Percentiles rank a stretch among this genome's conserved stretches.
Conservation (phyloP, 2,329 filamentous ascomycete species). For the Phyllosticta citriasiana region DNA sequence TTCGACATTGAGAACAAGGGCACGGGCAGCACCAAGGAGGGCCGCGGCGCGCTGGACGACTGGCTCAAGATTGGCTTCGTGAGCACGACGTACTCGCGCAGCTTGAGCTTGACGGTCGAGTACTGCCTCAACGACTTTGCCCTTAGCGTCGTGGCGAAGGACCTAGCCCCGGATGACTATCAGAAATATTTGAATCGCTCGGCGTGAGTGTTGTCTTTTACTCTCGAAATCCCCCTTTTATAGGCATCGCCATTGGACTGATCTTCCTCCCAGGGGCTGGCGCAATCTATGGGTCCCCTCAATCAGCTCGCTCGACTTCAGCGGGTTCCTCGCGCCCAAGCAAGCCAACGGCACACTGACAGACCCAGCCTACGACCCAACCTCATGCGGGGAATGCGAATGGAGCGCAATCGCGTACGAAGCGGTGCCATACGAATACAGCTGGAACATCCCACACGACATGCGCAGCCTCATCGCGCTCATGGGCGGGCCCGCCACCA, state of each 20-base stretch:
- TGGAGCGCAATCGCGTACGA: conserved; percentile 34
- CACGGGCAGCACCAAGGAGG: conserved; percentile 19
- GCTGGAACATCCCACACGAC: conserved; percentile 35
- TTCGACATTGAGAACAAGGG: conserved; percentile 18
- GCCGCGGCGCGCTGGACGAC: conserved; percentile 22
- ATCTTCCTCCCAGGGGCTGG: conserved; percentile 18
- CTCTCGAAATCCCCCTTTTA: neutral
- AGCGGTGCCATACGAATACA: conserved; percentile 35
- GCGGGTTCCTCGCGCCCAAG: conserved; percentile 24
- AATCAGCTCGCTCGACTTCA: conserved; percentile 22
- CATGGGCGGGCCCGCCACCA: conserved; percentile 31
- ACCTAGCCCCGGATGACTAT: conserved; percentile 29
- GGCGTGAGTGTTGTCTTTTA: conserved; percentile 6
- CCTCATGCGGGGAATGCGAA: conserved; percentile 32
- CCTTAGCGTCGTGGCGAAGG: conserved; percentile 26
- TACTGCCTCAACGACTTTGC: conserved; percentile 32
- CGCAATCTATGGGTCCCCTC: conserved; percentile 32
- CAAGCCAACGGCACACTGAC: conserved; percentile 27
- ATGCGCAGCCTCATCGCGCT: conserved; percentile 32
- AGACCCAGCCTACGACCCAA: conserved; percentile 30
- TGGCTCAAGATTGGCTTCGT: conserved; percentile 23
- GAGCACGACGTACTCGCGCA: conserved; percentile 15
- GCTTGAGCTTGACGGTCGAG: conserved; percentile 28
- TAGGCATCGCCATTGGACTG: neutral
- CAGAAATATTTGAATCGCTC: conserved; percentile 30